phyloP scores from a whole-genome alignment of 2,329 filamentous ascomycete genomes.

The Helotiales sp. region DNA sequence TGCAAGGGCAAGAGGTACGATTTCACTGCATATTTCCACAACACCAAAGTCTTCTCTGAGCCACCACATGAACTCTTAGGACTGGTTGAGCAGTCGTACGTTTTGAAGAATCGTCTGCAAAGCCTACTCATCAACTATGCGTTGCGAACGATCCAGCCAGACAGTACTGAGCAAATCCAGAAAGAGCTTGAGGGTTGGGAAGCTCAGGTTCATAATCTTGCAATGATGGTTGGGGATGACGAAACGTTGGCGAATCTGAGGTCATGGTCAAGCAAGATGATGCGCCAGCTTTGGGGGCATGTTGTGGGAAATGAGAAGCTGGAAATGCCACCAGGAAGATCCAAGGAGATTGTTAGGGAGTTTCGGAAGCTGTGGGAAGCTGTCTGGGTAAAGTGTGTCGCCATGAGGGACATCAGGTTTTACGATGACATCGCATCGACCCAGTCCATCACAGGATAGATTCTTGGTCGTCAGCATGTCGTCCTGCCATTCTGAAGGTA shows the following conservation, averaged over 20 bases:
- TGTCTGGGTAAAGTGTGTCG: slow-evolving; percentile 14
- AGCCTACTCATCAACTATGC: slow-evolving; percentile 28
- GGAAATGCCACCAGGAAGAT: slow-evolving; percentile 13
- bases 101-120: slow-evolving; percentile 25
- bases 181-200: slow-evolving; percentile 6
- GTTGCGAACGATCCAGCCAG: slow-evolving; percentile 10
- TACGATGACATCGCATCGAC: not conserved
- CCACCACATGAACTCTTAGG: slow-evolving; percentile 28
- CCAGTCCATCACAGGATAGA: not conserved
- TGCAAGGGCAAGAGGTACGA: slow-evolving; percentile 29
- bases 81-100: slow-evolving; percentile 27
- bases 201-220: slow-evolving; percentile 1
- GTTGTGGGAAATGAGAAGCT: slow-evolving; percentile 15
- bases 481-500: not conserved
- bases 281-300: slow-evolving; percentile 16
- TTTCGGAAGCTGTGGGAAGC: slow-evolving; percentile 25
- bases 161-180: slow-evolving; percentile 3
- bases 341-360: slow-evolving; percentile 16
- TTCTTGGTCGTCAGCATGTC: not conserved
- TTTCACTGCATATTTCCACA: slow-evolving; percentile 32
- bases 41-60: slow-evolving; percentile 21
- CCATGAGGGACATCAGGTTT: not conserved
- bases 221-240: slow-evolving; percentile 5
- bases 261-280: slow-evolving; percentile 18
- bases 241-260: slow-evolving; percentile 10